A percentile compares a stretch with the other conserved stretches of the same genome.
Conservation (phyloP, 2,329 filamentous ascomycete species). For the Ophiosphaerella korrae region DNA sequence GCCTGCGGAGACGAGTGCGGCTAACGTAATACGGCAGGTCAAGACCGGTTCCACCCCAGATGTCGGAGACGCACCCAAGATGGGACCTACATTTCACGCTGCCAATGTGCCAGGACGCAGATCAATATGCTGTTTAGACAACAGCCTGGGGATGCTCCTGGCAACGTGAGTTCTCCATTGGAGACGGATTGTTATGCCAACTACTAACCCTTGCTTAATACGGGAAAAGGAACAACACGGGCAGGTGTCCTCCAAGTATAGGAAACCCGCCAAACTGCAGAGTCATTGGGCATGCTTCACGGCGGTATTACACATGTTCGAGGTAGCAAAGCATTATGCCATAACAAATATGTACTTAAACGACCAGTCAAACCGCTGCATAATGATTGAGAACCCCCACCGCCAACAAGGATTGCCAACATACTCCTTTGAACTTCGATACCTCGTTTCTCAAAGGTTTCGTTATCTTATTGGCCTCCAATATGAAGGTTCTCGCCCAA, state of each 20-base stretch:
- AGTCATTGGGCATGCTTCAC: neutral
- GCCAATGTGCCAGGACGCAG: constrained; percentile 18
- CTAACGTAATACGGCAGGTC: constrained; percentile 34
- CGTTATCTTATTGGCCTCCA: constrained; percentile 5
- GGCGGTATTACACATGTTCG: neutral
- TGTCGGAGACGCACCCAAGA: constrained; percentile 12
- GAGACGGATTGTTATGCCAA: constrained; percentile 1
- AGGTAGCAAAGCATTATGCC: too few species aligned
- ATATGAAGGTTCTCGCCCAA: constrained; percentile 24
- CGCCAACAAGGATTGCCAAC: neutral
- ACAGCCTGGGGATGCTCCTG: constrained; percentile 7
- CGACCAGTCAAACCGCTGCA: too few species aligned
- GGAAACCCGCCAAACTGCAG: constrained; percentile 1
- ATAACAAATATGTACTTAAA: too few species aligned
- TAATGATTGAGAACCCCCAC: too few species aligned
- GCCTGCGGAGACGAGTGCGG: neutral
- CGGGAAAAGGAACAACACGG: constrained; percentile 7
- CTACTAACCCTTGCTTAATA: neutral
- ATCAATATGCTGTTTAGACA: constrained; percentile 6
- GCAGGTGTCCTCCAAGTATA: neutral
- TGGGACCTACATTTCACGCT: constrained; percentile 9
- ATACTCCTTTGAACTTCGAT: neutral
- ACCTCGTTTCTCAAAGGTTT: neutral
- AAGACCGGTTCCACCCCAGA: constrained; percentile 12
- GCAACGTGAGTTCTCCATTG: constrained; percentile 8